These are phyloP conservation scores for Gliomastix tumulicola DNA, from an alignment of 2,329 filamentous ascomycete genomes.

Conservation along the genomic window DNA sequence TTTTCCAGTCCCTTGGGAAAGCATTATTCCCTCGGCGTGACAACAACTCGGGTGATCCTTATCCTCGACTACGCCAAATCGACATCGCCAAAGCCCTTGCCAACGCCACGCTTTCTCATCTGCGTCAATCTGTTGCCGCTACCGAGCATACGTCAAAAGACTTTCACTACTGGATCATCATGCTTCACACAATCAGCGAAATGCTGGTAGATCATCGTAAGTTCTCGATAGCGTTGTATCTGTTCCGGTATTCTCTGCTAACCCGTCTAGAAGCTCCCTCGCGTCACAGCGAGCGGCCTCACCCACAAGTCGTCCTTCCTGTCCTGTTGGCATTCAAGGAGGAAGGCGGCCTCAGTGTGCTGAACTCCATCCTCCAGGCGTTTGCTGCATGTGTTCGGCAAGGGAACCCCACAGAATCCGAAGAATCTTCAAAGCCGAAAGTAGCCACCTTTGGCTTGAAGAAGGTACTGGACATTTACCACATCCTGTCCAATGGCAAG, in stretches of 20 bases:
- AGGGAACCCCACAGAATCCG: constrained; percentile 29
- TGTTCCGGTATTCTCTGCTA: constrained; percentile 8
- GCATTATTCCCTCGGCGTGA: constrained; percentile 69
- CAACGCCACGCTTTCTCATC: constrained; percentile 59
- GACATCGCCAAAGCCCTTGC: constrained; percentile 61
- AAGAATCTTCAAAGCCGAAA: constrained; percentile 37
- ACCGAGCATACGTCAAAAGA: constrained; percentile 49
- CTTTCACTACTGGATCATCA: constrained; percentile 76
- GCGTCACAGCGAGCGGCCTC: constrained; percentile 40
- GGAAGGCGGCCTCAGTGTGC: constrained; percentile 63
- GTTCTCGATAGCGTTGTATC: constrained; percentile 9
- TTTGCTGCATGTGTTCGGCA: constrained; percentile 39
- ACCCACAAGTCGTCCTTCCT: constrained; percentile 57
- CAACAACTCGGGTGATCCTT: constrained; percentile 48
- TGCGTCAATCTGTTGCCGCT: constrained; percentile 40
- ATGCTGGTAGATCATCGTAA: constrained; percentile 64
- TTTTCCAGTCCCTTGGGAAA: constrained; percentile 82
- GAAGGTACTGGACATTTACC: constrained; percentile 78
- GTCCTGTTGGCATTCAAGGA: constrained; percentile 85
- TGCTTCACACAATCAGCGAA: constrained; percentile 70
- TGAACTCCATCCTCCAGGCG: constrained; percentile 65
- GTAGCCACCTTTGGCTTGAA: constrained; percentile 58
- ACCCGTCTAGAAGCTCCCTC: constrained; percentile 19
- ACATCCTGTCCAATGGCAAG: constrained; percentile 69
- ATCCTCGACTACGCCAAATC: constrained; percentile 44